Conservation (phyloP, 2,329 filamentous ascomycete genomes). For the Colletotrichum sidae region DNA sequence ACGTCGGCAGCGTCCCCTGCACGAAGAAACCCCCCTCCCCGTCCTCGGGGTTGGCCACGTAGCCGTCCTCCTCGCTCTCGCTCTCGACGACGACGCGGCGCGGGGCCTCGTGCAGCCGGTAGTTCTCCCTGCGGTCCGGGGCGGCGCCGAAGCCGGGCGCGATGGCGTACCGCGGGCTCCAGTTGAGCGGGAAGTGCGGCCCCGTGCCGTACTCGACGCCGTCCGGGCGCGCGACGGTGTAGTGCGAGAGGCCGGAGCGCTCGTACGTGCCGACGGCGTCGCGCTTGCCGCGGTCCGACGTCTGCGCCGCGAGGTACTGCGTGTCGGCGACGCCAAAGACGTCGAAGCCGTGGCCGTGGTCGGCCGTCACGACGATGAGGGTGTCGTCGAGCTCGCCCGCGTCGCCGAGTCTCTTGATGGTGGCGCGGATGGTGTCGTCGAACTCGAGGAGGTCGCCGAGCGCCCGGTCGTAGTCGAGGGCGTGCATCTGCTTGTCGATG, state of each 20-base stretch:
- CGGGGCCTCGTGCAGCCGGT: slow-evolving; percentile 74
- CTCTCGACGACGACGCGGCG: slow-evolving; percentile 60
- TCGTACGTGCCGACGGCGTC: slow-evolving; percentile 79
- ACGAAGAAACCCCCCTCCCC: slow-evolving; percentile 74
- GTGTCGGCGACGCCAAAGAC: slow-evolving; percentile 87
- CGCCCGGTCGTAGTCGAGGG: slow-evolving; percentile 85
- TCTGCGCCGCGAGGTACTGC: slow-evolving; percentile 75
- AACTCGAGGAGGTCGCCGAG: slow-evolving; percentile 87
- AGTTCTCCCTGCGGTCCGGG: slow-evolving; percentile 84
- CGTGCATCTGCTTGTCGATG: slow-evolving; percentile 92
- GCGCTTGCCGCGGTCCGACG: slow-evolving; percentile 78
- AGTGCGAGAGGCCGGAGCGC: slow-evolving; percentile 80
- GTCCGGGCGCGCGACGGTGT: slow-evolving; percentile 68
- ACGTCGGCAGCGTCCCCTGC: slow-evolving; percentile 78
- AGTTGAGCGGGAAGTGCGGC: slow-evolving; percentile 82
- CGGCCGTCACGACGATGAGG: slow-evolving; percentile 83
- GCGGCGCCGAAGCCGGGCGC: slow-evolving; percentile 77
- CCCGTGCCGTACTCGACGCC: slow-evolving; percentile 78
- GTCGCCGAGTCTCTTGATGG: slow-evolving; percentile 74
- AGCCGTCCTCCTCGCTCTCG: slow-evolving; percentile 65
- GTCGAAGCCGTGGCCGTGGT: slow-evolving; percentile 90
- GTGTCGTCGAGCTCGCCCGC: slow-evolving; percentile 79
- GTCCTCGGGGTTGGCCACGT: slow-evolving; percentile 77
- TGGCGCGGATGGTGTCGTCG: slow-evolving; percentile 83
- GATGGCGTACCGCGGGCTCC: slow-evolving; percentile 88